These are phyloP conservation scores for Fusarium burgessii DNA, from an alignment of 2,329 filamentous ascomycete genomes.

Conservation along the genomic window DNA sequence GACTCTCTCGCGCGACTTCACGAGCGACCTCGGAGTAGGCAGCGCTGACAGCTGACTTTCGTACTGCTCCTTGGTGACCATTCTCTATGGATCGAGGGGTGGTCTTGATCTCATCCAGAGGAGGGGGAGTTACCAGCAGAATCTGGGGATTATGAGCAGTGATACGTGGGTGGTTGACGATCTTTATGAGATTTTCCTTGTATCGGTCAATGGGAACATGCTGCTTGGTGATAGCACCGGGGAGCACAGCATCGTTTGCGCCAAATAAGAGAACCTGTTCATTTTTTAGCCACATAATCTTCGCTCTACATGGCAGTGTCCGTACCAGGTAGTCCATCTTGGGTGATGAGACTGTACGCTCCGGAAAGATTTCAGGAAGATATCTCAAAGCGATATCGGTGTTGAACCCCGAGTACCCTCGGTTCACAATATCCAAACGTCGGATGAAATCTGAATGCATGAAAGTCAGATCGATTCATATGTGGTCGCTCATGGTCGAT, in stretches of 20 bases:
- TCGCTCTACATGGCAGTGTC: constrained; percentile 32
- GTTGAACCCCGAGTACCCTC: constrained; percentile 89
- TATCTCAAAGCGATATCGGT: constrained; percentile 78
- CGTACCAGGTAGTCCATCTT: constrained; percentile 75
- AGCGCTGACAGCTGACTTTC: constrained; percentile 62
- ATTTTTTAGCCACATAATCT: constrained; percentile 35
- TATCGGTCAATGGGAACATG: constrained; percentile 83
- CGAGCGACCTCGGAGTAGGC: constrained; percentile 71
- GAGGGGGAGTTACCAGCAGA: constrained; percentile 84
- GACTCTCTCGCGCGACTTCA: constrained; percentile 74
- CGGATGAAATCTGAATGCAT: constrained; percentile 73
- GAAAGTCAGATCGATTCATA: constrained; percentile 6
- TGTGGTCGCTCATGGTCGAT: neutral
- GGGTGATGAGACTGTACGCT: constrained; percentile 64
- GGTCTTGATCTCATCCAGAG: constrained; percentile 80
- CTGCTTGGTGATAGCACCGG: constrained; percentile 72
- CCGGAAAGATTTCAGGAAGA: constrained; percentile 77
- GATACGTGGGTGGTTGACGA: constrained; percentile 79
- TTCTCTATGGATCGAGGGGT: constrained; percentile 60
- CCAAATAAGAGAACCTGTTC: constrained; percentile 82
- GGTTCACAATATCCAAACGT: constrained; percentile 86
- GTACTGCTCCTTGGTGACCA: constrained; percentile 59
- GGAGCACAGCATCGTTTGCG: constrained; percentile 87
- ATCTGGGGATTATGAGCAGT: constrained; percentile 77
- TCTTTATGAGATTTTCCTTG: constrained; percentile 75